Base-by-base conservation (phyloP, 2,329 filamentous ascomycete genomes). In the Kalaharituber pfeilii region DNA sequence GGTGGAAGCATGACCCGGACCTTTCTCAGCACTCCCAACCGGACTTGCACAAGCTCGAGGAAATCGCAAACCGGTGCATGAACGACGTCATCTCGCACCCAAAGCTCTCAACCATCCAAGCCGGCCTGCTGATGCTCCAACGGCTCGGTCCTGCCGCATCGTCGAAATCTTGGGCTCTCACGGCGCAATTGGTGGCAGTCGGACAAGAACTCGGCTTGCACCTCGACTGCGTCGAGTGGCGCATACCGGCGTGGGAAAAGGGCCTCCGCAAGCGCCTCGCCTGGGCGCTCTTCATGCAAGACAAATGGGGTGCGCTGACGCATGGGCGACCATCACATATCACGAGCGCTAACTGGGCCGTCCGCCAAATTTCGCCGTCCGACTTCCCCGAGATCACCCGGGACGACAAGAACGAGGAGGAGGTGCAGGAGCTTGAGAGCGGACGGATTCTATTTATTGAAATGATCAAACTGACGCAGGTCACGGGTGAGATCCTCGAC, bases 251-350 rank as follows among this genome's bases (percentile, higher is more conserved):
- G 0, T 94, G 87, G 86, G 87, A 94, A 67, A 82, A 84, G 62
- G 84, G 86, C 0, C 68, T 94, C 56, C 76, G 88, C 57, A 91
- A 89, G 66, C 78, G 88, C 50, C 76, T 94, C 42, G 86, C 86
- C 1, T 94, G 88, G 87, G 87, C 85, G 1, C 69, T 94, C 51
- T 94, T 91, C 66, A 89, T 93, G 82, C 86, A 94, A 69, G 88
- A 95, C 68, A 93, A 85, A 67, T 94, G 87, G 87, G 85, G 84
- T 15, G 81, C 86, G 1, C 72, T 94, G 20, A 81, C 91, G 24
- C 84, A 93, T 64, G 86, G 86, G 8, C 80, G 86, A 9, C 87
- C 86, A 0, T 91, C 86, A 3, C 86, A 93, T 61, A 79, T 81
- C 54, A 76, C 77, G 59, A 68, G 73, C 18, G 71, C 74, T 20